Conservation (phyloP, 805 yeast genomes). For the Sugiyamaella smithiae region DNA sequence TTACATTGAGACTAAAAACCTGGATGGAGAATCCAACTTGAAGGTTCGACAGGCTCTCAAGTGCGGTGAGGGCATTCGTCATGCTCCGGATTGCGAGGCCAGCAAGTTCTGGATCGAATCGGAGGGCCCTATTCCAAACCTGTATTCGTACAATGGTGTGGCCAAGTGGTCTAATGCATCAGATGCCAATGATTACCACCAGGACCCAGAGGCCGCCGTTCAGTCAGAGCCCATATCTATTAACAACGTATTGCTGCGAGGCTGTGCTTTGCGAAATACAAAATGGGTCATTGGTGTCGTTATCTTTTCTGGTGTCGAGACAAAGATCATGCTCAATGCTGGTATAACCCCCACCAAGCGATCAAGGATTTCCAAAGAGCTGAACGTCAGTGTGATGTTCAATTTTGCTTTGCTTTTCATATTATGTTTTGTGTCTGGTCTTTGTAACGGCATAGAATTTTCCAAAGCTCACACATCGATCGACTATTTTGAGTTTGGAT, state of each 20-base stretch:
- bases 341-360: slow-evolving; percentile 78
- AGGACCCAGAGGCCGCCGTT: slow-evolving; percentile 26
- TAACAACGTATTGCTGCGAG: slow-evolving; percentile 68
- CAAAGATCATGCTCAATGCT: slow-evolving; percentile 77
- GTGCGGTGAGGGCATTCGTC: slow-evolving; percentile 57
- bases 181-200: slow-evolving; percentile 8
- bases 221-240: slow-evolving; percentile 55
- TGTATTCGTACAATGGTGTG: slow-evolving; percentile 67
- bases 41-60: slow-evolving; percentile 57
- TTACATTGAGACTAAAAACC: slow-evolving; percentile 67
- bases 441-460: slow-evolving; percentile 67
- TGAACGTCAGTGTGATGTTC: slow-evolving; percentile 63
- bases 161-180: slow-evolving; percentile 45
- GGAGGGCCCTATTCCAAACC: slow-evolving; percentile 63
- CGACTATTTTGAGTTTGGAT: slow-evolving; percentile 57
- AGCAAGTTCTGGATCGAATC: slow-evolving; percentile 61
- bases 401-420: slow-evolving; percentile 63
- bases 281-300: slow-evolving; percentile 74
- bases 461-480: slow-evolving; percentile 45
- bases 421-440: slow-evolving; percentile 66
- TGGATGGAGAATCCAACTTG: slow-evolving; percentile 77
- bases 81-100: slow-evolving; percentile 56
- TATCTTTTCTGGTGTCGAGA: slow-evolving; percentile 69
- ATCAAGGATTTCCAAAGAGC: slow-evolving; percentile 62
- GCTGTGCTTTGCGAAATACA: slow-evolving; percentile 71